phyloP scores from a whole-genome alignment of 192 early-diverging fungal genomes.

The Phycomyces blakesleeanus region DNA sequence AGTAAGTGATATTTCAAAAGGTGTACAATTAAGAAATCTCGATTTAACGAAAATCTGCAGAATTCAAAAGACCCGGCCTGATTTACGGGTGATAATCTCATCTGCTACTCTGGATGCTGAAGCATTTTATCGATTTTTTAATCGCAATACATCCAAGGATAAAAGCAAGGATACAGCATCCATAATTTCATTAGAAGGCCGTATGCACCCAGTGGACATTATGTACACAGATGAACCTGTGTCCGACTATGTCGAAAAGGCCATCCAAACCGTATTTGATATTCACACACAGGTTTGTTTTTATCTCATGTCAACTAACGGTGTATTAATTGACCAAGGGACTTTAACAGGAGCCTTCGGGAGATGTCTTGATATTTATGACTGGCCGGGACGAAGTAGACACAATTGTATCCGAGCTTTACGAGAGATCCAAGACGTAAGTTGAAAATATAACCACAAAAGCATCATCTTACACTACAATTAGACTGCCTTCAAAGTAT shows the following conservation, averaged over 20 bases:
- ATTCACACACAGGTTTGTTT: slow-evolving; percentile 55
- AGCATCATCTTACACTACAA: neutral
- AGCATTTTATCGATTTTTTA: slow-evolving; percentile 67
- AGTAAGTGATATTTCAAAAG: slow-evolving; percentile 64
- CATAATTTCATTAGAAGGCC: slow-evolving; percentile 71
- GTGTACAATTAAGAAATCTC: no score
- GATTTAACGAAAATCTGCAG: slow-evolving; percentile 18
- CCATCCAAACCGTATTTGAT: slow-evolving; percentile 70
- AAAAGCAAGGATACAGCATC: slow-evolving; percentile 48
- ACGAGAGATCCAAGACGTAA: slow-evolving; percentile 51
- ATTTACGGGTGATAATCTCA: slow-evolving; percentile 70
- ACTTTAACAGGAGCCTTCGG: slow-evolving; percentile 44
- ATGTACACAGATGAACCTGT: slow-evolving; percentile 58
- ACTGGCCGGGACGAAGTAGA: slow-evolving; percentile 80
- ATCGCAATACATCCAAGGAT: slow-evolving; percentile 46
- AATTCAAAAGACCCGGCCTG: slow-evolving; percentile 64
- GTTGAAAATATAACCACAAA: neutral
- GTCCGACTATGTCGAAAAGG: slow-evolving; percentile 59
- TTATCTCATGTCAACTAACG: neutral
- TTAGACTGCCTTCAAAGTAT: slow-evolving; percentile 33
- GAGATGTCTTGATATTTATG: slow-evolving; percentile 69
- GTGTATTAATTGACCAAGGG: neutral
- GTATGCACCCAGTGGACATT: slow-evolving; percentile 68
- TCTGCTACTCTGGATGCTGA: slow-evolving; percentile 83
- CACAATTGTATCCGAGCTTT: slow-evolving; percentile 52